Evolutionary conservation across 495 filamentous ascomycete species (phyloP).

Genomic region (Aspergillus incahuasiensis): DNA sequence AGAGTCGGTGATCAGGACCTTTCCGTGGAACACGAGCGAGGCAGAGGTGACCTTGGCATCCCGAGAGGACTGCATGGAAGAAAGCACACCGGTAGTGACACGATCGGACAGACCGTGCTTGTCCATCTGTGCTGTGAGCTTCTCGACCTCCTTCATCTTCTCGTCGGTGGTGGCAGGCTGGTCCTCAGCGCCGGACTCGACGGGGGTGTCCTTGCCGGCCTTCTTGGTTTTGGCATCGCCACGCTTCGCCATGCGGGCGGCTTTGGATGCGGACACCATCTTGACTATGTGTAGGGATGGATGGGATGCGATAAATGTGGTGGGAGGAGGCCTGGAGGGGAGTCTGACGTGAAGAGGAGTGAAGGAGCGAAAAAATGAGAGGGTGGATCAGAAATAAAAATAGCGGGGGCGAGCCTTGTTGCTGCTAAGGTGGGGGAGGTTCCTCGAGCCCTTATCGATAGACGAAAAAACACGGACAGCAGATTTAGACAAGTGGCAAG

Average conservation of each 20-base stretch:
- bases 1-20: constrained; percentile 88
- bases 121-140: constrained; percentile 83
- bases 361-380: constrained; percentile 31
- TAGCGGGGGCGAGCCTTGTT: constrained; percentile 31
- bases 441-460: constrained; percentile 44
- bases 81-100: constrained; percentile 94
- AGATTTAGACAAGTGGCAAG: neutral
- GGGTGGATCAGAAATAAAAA: constrained; percentile 33
- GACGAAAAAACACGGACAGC: neutral
- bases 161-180: constrained; percentile 64
- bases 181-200: constrained; percentile 57
- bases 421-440: constrained; percentile 23
- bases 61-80: constrained; percentile 74
- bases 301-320: constrained; percentile 6
- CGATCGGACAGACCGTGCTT: constrained; percentile 94
- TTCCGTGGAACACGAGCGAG: constrained; percentile 94
- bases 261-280: constrained; percentile 90
- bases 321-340: constrained; percentile 11
- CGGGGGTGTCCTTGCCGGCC: constrained; percentile 58
- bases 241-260: constrained; percentile 94
- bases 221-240: constrained; percentile 67
- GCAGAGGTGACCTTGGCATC: constrained; percentile 96
- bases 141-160: constrained; percentile 77
- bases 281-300: constrained; percentile 23
- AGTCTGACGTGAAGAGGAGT: constrained; percentile 28